Conservation (phyloP, 192 early-diverging fungal species). For the Coemansia sp. region DNA sequence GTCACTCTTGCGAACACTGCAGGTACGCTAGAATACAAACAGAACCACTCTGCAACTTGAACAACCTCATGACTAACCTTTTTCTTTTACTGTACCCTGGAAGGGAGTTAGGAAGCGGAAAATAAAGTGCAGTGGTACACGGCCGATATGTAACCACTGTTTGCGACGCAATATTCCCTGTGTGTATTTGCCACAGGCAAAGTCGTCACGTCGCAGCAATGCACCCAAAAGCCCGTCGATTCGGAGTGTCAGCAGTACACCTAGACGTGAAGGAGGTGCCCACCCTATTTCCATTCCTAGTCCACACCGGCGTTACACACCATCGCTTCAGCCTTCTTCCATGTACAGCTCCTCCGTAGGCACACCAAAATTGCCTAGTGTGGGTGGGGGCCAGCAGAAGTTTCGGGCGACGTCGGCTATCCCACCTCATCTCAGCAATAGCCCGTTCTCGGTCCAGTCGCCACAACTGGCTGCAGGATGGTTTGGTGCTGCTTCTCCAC, state of each 20-base stretch:
- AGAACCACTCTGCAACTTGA: not conserved
- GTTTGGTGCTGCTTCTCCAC: too few species aligned
- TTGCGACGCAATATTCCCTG: slow-evolving; percentile 28
- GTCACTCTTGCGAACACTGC: slow-evolving; percentile 49
- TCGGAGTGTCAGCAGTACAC: too few species aligned
- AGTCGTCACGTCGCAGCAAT: slow-evolving; percentile 21
- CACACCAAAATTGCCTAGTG: too few species aligned
- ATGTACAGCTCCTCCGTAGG: not conserved
- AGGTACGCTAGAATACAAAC: slow-evolving; percentile 10
- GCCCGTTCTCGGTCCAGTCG: too few species aligned
- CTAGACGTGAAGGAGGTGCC: too few species aligned
- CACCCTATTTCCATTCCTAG: slow-evolving; percentile 18
- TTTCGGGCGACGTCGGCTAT: slow-evolving; percentile 19
- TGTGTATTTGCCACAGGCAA: slow-evolving; percentile 40
- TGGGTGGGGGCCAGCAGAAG: too few species aligned
- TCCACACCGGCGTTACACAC: too few species aligned
- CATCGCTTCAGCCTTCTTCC: not conserved
- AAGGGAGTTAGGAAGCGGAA: slow-evolving; percentile 28
- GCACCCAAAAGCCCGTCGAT: not conserved
- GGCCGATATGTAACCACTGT: slow-evolving; percentile 44
- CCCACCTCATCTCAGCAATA: slow-evolving; percentile 25
- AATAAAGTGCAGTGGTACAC: slow-evolving; percentile 48
- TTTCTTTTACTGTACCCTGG: not conserved
- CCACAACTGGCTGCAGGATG: too few species aligned
- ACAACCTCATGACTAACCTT: not conserved